phyloP scores from a whole-genome alignment of 2,329 filamentous ascomycete species.

The Xylariaceae sp. region DNA sequence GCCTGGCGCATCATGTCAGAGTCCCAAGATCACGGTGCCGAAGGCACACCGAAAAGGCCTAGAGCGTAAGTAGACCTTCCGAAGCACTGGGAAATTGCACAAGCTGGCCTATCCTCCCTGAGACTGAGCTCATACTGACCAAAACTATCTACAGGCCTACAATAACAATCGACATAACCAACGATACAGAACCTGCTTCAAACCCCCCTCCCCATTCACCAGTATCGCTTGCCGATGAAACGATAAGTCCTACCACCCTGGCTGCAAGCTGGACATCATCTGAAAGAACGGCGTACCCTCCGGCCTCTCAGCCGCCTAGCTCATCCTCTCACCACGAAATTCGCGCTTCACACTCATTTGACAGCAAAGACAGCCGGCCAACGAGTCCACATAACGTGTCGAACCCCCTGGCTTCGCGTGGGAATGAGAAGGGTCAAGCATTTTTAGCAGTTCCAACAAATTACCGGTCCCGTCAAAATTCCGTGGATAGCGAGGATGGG shows the following conservation, averaged over 20 bases:
- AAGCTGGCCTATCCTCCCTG: neutral
- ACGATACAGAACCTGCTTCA: constrained; percentile 36
- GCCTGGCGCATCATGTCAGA: constrained; percentile 33
- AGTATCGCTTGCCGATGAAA: constrained; percentile 38
- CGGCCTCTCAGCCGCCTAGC: constrained; percentile 31
- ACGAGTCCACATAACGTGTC: constrained; percentile 78
- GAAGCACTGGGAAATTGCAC: neutral
- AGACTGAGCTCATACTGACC: constrained; percentile 20
- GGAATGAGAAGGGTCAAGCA: constrained; percentile 55
- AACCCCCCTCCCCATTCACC: constrained; percentile 36
- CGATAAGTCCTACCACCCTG: constrained; percentile 42
- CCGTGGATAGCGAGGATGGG: constrained; percentile 71
- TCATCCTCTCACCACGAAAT: constrained; percentile 50
- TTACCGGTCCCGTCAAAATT: constrained; percentile 69
- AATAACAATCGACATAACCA: constrained; percentile 48
- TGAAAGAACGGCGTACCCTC: constrained; percentile 31
- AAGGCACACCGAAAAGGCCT: constrained; percentile 35
- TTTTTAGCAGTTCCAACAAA: constrained; percentile 72
- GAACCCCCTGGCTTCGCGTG: constrained; percentile 57
- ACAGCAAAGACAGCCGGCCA: constrained; percentile 67
- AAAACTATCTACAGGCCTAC: constrained; percentile 39
- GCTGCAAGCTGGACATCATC: constrained; percentile 38
- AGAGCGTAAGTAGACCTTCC: constrained; percentile 37
- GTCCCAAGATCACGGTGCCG: constrained; percentile 30
- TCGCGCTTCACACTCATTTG: constrained; percentile 65